Base-by-base conservation (phyloP, 2,329 filamentous ascomycete species). In the Geosmithia morbida region DNA sequence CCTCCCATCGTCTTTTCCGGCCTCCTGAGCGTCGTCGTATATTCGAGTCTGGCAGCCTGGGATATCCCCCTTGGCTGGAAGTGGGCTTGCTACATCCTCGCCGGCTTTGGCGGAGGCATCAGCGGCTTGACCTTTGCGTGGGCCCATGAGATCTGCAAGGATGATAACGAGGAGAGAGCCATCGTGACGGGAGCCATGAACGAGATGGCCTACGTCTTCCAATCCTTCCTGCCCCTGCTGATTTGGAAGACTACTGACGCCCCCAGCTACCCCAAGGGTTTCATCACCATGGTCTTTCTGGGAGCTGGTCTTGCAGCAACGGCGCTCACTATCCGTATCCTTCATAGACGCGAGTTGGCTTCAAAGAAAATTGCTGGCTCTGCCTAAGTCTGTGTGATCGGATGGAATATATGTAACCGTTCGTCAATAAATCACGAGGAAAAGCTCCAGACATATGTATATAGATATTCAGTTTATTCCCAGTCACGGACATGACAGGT, bases 121-220 rank as follows among this genome's bases (percentile, higher is more conserved):
- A 66, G 65, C 16, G 69, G 69, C 0, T 55, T 72, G 10, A 66
- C 64, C 0, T 71, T 70, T 48, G 67, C 69, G 0, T 73, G 70
- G 70, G 68, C 68, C 0, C 66, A 72, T 49, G 70, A 73, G 54
- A 71, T 73, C 41, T 72, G 69, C 54, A 62, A 60, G 39, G 67
- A 65, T 11, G 68, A 72, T 50, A 72, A 79, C 48, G 80, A 85
- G 58, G 81, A 85, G 61, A 66, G 80, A 10, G 79, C 81, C 0
- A 64, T 86, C 3, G 78, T 85, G 1, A 71, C 81, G 1, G 81
- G 69, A 0, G 63, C 68, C 16, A 85, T 85, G 77, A 85, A 85
- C 50, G 73, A 81, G 56, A 72, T 85, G 64, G 80, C 79, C 0
- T 83, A 84, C 50, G 78, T 83, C 1, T 61, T 86, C 42, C 79